Evolutionary conservation across 2,329 filamentous ascomycete species (phyloP), one percentile per base, ranked within the genome.

Genomic region (Pleoardoris graminearum): DNA sequence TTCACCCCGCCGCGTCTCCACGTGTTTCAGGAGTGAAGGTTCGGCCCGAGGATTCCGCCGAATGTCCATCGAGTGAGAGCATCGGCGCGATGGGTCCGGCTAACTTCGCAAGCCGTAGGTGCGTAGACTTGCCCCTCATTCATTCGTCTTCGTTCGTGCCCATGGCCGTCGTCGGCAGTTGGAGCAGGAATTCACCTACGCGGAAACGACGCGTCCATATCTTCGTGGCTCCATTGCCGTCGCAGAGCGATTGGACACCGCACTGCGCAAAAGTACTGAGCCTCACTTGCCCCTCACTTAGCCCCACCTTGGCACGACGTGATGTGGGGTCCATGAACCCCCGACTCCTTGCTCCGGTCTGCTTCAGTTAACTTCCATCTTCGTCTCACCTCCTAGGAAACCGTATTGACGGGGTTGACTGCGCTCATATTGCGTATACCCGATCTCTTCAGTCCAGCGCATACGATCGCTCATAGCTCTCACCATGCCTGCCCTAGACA

Each of bases 401-500:
- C 36, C 35, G 35, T 38, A 11, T 36, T 36, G 14, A 23, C 21
- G 30, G 27, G 3, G 7, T 30, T 19, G 16, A 29, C 23, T 42
- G 16, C 14, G 12, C 27, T 8, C 25, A 16, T 16, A 2, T 27
- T 22, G 7, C 44, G 12, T 12, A 19, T 37, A 47, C 23, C 39
- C 30, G 33, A 33, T 38, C 35, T 14, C 10, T n/a, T 10, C 12
- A 52, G 43, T 21, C 42, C 23, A 27, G n/a, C 16, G 30, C 48
- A 35, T 37, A 39, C 17, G 16, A 36, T 21, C 14, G 17, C 16
- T 23, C 10, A 7, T 10, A 27, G 1, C 2, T 7, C 27, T 27
- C 50, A 64, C 33, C 22, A 70, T 70, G 66, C 57, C 66, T 33
- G 45, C 63, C 25, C 48, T 66, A 55, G 49, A 72, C 62, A 54